Evolutionary conservation across 345 rosid genomes (phyloP), one percentile per base, ranked within the genome.

Genomic region (Nasturtium officinale): DNA sequence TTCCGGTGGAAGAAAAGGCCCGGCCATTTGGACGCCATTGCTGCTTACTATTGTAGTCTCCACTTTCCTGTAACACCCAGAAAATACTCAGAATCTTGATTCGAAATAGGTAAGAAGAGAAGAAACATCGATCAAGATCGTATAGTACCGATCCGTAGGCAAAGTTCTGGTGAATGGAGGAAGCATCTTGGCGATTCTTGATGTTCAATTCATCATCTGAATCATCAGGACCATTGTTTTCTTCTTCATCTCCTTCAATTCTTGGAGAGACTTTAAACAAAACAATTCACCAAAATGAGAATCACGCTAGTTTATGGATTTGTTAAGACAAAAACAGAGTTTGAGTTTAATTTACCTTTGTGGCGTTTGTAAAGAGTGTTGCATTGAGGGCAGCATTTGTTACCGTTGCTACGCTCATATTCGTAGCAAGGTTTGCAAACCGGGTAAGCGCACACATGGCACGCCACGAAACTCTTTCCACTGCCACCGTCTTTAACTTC

Each of bases 381-480:
- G 80, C 99, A 95, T 67, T 90, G 93, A 74, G 97, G 97, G 72
- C 99, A 91, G 37, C 86, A 84, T 78, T 87, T 93, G 78, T 78
- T 88, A 16, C 97, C 99, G 62, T 88, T 96, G 51, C 93, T 90
- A 77, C 96, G 83, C 70, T 95, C 99, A 9, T 91, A 95, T 67
- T 86, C 96, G 51, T 89, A 95, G 70, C 99, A 95, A 64, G 97
- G 93, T 71, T 71, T 82, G 64, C 99, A 95, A 65, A 95, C 90
- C 0, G 99, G 96, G 80, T 86, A 95, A 2, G 86, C 83, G 30
- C 97, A 91, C 28, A 85, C 90, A 18, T 82, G 80, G 33, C 99
- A 95, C 9, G 97, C 99, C 6, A 84, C 88, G 54, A 95, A 91
- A 51, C 62, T 8, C 54, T 74, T 77, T 3, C 97, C 97, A 64